Evolutionary conservation across 1,284 basidiomycete genomes (phyloP).

Genomic region (Puccinia novopanici): DNA sequence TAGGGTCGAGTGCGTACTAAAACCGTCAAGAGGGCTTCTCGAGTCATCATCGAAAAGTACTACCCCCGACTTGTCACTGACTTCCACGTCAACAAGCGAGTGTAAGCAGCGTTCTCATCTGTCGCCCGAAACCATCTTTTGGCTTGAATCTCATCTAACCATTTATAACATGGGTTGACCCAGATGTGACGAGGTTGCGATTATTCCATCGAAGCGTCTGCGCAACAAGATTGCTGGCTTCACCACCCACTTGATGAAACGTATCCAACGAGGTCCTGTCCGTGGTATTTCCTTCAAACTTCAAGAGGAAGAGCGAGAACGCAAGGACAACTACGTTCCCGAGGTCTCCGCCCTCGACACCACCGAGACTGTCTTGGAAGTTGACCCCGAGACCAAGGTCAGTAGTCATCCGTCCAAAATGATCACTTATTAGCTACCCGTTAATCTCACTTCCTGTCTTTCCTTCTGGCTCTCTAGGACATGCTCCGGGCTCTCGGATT

Average conservation of each 20-base stretch:
- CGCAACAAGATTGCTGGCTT: conserved; percentile 99
- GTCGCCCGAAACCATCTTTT: background rate
- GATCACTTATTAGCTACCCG: background rate
- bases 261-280: conserved; percentile 98
- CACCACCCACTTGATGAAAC: conserved; percentile 99
- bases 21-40: conserved; percentile 98
- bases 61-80: conserved; percentile 94
- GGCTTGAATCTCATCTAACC: conserved; percentile 53
- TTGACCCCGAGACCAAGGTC: conserved; percentile 83
- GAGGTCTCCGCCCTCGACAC: conserved; percentile 92
- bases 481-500: conserved; percentile 87
- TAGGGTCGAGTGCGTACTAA: conserved; percentile 99
- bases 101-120: conserved; percentile 15
- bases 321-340: conserved; percentile 96
- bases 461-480: conserved; percentile 59
- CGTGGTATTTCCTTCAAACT: conserved; percentile 99
- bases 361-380: conserved; percentile 69
- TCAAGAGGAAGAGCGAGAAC: conserved; percentile 98
- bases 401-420: no score
- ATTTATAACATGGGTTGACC: conserved; percentile 89
- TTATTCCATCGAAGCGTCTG: conserved; percentile 96
- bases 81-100: conserved; percentile 66
- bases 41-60: conserved; percentile 99
- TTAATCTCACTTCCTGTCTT: background rate
- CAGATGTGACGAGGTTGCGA: conserved; percentile 93